Base-by-base conservation (phyloP, 1,139 yeast genomes). In the Kurtzmaniella quercitrusa region DNA sequence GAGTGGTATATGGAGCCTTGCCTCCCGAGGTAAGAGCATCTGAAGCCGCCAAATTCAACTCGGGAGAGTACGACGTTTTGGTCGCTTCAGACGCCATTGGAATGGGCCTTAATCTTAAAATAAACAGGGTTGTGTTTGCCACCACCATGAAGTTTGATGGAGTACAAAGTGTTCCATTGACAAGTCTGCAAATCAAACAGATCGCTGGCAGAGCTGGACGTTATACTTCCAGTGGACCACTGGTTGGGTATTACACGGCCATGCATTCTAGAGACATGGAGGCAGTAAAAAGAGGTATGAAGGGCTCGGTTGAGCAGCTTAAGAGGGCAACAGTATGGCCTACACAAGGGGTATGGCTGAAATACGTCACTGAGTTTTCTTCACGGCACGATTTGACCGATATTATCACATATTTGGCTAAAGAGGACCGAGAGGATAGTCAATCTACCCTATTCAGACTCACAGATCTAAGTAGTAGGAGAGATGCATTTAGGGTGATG, bases 141-240 rank as follows among this genome's bases (percentile, higher is more conserved):
- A 74, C 83, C 0, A 70, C 78, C 19, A 62, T 61, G 42, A 94
- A 93, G 62, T 93, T 77, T 54, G 80, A 90, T 58, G 98, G 98
- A 3, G 59, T 57, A 15, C 66, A 63, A 17, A 63, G 72, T 50
- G 65, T 65, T 3, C 62, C 63, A 2, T 62, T 91, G 37, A 69
- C 85, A 0, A 67, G 77, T 3, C 83, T 95, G 0, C 82, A 84
- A 44, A 77, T 85, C 25, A 89, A 89, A 59, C 99, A 93, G 62
- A 93, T 93, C 50, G 98, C 95, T 2, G 99, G 99, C 1, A 72
- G 99, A 50, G 98, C 98, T 0, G 99, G 99, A 1, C 66, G 99
- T 47, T 93, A 69, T 56, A 60, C 68, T 33, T 57, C 59, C 19
- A 63, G 58, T 33, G 73, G 72, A 2, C 65, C 67, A 38, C 66